A percentile compares a stretch with the other conserved stretches of the same genome.
phyloP scores from a whole-genome alignment of 306 rosid genomes.

The Arachis stenosperma region DNA sequence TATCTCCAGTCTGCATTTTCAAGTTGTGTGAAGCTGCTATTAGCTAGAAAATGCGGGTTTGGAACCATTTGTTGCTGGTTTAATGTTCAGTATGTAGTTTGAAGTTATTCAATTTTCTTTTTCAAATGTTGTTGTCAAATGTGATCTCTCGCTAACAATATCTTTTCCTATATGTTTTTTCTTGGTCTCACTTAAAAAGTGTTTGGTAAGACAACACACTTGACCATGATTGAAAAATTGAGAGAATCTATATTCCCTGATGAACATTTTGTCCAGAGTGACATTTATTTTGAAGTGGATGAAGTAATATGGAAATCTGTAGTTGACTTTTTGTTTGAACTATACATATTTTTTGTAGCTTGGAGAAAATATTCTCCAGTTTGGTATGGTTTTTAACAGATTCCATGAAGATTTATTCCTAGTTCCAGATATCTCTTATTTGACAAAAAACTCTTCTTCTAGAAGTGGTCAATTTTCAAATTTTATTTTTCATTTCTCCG shows the following conservation, averaged over 20 bases:
- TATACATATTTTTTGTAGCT: neutral
- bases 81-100: neutral
- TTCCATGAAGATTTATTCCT: neutral
- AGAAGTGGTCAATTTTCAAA: neutral
- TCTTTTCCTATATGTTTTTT: too few species aligned
- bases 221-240: too few species aligned
- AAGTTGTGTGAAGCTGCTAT: neutral
- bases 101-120: neutral
- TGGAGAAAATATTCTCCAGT: neutral
- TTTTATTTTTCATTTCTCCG: conserved; percentile 1
- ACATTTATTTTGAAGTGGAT: too few species aligned
- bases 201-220: too few species aligned
- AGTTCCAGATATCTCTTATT: conserved; percentile 9
- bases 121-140: too few species aligned
- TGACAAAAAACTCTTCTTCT: neutral
- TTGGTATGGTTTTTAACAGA: neutral
- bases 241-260: too few species aligned
- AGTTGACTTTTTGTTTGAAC: neutral
- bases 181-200: too few species aligned
- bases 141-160: too few species aligned
- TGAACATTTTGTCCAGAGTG: too few species aligned
- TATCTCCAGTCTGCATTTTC: conserved; percentile 24
- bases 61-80: neutral
- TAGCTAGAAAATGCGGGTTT: too few species aligned
- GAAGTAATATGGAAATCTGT: neutral